Percentiles rank a stretch among this genome's conserved stretches.
Conservation (phyloP, 129 eudicot genomes). For the Escallonia rubra region DNA sequence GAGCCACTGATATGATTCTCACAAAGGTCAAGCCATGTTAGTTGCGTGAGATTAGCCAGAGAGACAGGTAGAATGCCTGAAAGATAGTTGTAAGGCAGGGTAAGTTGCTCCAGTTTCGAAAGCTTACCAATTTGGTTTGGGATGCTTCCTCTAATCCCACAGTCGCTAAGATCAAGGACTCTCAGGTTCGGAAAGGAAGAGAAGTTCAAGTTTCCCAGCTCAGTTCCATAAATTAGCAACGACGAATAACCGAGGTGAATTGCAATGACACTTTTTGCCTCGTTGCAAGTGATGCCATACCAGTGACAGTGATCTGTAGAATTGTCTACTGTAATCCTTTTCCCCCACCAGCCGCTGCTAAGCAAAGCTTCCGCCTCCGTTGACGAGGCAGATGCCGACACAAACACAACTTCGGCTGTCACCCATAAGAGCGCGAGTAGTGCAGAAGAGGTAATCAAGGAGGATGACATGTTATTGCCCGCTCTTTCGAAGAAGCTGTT, state of each 20-base stretch:
- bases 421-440: too few relatives aligned
- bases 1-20: not conserved
- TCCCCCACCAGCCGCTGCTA: conserved; percentile 7
- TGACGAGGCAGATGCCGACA: not conserved
- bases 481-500: too few relatives aligned
- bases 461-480: too few relatives aligned
- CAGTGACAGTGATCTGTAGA: not conserved
- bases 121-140: not conserved
- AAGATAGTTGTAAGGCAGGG: too few relatives aligned
- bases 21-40: too few relatives aligned
- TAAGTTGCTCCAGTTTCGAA: too few relatives aligned
- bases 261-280: not conserved
- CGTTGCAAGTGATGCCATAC: conserved; percentile 2
- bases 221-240: not conserved
- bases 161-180: not conserved
- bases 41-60: too few relatives aligned
- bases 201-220: not conserved
- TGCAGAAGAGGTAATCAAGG: not conserved
- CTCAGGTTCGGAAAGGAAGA: not conserved
- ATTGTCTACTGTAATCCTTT: too few relatives aligned
- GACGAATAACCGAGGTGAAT: not conserved
- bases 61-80: too few relatives aligned
- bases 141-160: not conserved
- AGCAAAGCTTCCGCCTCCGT: not conserved
- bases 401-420: not conserved